Base-by-base conservation (phyloP, 2,329 filamentous ascomycete species). In the Ceratocystis papillata region DNA sequence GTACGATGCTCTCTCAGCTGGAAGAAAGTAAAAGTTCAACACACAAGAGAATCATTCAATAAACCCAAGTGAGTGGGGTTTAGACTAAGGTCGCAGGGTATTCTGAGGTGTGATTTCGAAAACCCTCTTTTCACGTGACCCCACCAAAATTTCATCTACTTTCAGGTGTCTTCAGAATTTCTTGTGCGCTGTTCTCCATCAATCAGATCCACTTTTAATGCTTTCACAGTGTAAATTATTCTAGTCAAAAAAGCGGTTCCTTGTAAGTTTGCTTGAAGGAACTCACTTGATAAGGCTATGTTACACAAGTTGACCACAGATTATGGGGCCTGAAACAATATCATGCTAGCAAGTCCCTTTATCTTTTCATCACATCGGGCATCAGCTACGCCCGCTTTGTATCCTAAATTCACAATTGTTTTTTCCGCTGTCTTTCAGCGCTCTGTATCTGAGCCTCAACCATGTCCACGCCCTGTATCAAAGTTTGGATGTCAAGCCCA, bases 1-100 rank as follows among this genome's bases (percentile, higher is more conserved):
- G 74, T 75, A 77, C 64, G 69, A 69, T 69, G 66, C 66, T 66
- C 60, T 67, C 60, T 68, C 67, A 50, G 53, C 67, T 66, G 60
- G 67, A 67, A 67, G 67, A 68, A 67, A 67, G 67, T 28, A 67
- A 68, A 66, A 60, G 64, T 67, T 66, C 65, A 65, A 64, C 67
- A 63, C 74, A 70, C 71, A 73, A 69, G 72, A 72, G 70, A 71
- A 70, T 73, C 66, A 65, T 65, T 57, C 67, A 65, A 68, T 60
- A 55, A 63, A 68, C 61, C 67, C 63, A 69, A 67, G 50, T 66
- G 62, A 62, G 66, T 67, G 66, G 69, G 66, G 68, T 69, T 64
- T 64, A 65, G 68, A 59, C 55, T 59, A 45, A 68, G 57, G 44
- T 64, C 37, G 53, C 17, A 66, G 59, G 68, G 22, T 55, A 66